Evolutionary conservation across 2,329 filamentous ascomycete species (phyloP).

Genomic region (Colletotrichum lindemuthianum): DNA sequence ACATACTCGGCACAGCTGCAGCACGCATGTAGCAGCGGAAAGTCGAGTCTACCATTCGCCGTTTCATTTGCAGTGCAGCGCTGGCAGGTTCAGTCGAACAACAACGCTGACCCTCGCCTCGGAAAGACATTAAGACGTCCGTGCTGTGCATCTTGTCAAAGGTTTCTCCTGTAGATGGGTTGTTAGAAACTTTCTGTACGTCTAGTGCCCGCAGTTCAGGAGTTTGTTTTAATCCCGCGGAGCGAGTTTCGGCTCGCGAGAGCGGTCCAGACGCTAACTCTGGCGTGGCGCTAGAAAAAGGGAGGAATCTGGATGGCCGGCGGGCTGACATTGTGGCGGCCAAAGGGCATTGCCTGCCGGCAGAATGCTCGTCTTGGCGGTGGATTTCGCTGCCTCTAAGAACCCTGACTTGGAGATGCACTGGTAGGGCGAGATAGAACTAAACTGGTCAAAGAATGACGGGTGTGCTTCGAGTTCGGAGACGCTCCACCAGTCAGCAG

Average conservation of each 20-base stretch:
- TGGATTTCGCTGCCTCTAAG: conserved; percentile 32
- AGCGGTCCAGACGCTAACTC: conserved; percentile 22
- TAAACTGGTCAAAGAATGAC: conserved; percentile 22
- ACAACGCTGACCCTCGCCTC: too few species aligned
- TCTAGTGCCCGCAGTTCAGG: too few species aligned
- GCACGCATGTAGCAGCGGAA: conserved; percentile 14
- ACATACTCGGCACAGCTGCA: conserved; percentile 27
- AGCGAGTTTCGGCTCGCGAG: conserved; percentile 12
- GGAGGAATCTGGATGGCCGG: conserved; percentile 13
- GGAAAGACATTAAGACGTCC: too few species aligned
- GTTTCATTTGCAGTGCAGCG: conserved; percentile 15
- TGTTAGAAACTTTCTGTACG: too few species aligned
- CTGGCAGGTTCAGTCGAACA: conserved; percentile 6
- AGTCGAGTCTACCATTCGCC: conserved; percentile 12
- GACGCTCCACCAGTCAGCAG: conserved; percentile 29
- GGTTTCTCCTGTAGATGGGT: too few species aligned
- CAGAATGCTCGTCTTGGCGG: conserved; percentile 31
- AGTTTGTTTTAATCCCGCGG: too few species aligned
- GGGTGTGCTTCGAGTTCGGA: conserved; percentile 19
- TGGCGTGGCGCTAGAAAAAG: conserved; percentile 23
- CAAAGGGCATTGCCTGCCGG: conserved; percentile 27
- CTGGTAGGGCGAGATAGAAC: conserved; percentile 22
- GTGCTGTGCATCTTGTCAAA: too few species aligned
- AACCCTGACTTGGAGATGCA: conserved; percentile 21
- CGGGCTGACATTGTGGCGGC: conserved; percentile 21